A percentile compares a stretch with the other conserved stretches of the same genome.
Conservation (phyloP, 2,329 filamentous ascomycete species). For the Fusarium chlamydosporum region DNA sequence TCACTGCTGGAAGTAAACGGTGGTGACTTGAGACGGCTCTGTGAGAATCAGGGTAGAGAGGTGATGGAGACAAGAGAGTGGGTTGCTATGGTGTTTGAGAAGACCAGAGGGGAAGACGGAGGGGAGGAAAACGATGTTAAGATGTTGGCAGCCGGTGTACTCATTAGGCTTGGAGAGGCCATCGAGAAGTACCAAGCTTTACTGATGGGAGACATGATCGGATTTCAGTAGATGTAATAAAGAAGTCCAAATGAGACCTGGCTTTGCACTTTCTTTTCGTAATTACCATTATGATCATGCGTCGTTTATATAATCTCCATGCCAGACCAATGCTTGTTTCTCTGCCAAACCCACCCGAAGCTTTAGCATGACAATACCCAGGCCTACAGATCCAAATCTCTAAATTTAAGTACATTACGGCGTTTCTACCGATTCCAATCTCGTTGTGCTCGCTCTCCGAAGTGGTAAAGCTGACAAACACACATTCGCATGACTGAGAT, state of each 20-base stretch:
- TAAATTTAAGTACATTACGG: conserved; percentile 20
- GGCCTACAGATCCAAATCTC: background rate
- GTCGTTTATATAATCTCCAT: conserved; percentile 13
- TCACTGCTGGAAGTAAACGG: conserved; percentile 86
- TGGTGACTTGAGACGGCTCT: conserved; percentile 77
- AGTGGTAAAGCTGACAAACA: conserved; percentile 61
- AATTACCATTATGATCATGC: conserved; percentile 31
- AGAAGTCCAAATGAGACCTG: background rate
- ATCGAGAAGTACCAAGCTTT: conserved; percentile 84
- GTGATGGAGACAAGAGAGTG: conserved; percentile 90
- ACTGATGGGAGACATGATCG: conserved; percentile 78
- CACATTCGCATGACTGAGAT: conserved; percentile 62
- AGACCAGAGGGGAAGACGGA: conserved; percentile 64
- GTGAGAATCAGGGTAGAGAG: conserved; percentile 79
- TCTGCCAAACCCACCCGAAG: background rate
- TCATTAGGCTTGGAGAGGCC: conserved; percentile 84
- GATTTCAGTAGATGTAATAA: conserved; percentile 47
- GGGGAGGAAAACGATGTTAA: conserved; percentile 84
- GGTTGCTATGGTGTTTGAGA: conserved; percentile 82
- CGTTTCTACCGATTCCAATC: conserved; percentile 49
- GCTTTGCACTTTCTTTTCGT: conserved; percentile 36
- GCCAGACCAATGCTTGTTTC: conserved; percentile 1
- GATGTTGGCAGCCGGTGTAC: conserved; percentile 80
- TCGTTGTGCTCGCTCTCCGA: conserved; percentile 53
- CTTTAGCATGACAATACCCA: conserved; percentile 1